Conservation (phyloP, 176 grass and related monocot genomes). For the Oryza officinalis region DNA sequence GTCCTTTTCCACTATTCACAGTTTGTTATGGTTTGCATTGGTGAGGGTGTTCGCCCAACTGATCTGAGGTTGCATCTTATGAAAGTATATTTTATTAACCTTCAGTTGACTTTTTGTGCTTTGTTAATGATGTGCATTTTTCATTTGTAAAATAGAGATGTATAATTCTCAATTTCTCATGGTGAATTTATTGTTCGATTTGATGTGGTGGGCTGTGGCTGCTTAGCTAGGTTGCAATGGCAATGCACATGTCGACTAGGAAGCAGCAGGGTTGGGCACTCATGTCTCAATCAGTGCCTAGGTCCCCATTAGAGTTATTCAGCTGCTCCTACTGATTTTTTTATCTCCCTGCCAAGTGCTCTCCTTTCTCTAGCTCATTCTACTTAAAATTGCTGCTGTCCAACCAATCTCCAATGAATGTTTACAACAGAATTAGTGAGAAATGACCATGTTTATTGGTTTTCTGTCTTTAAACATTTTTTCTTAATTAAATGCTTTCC, state of each 20-base stretch:
- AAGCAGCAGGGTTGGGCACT: not conserved
- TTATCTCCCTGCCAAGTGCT: not conserved
- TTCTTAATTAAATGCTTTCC: not conserved
- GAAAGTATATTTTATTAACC: slow-evolving; percentile 60
- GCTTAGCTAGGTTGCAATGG: not conserved
- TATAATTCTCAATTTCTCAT: not conserved
- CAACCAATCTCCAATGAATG: not conserved
- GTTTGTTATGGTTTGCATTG: slow-evolving; percentile 95
- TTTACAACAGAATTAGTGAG: not conserved
- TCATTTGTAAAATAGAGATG: not conserved
- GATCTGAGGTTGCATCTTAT: slow-evolving; percentile 94
- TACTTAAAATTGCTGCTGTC: not conserved
- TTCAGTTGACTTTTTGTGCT: not conserved
- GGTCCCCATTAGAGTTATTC: not conserved
- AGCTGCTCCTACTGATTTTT: not conserved
- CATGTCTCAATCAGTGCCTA: not conserved
- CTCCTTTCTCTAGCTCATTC: not conserved
- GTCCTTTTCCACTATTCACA: slow-evolving; percentile 87
- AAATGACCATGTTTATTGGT: not conserved
- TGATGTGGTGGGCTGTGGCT: not conserved
- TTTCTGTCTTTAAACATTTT: not conserved
- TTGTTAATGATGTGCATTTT: slow-evolving; percentile 15
- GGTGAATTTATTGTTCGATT: not conserved
- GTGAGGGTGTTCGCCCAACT: slow-evolving; percentile 78
- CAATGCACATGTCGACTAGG: not conserved